A percentile compares a stretch with the other conserved stretches of the same genome.
phyloP scores from a whole-genome alignment of 1,284 basidiomycete species.

The Meira nashicola region DNA sequence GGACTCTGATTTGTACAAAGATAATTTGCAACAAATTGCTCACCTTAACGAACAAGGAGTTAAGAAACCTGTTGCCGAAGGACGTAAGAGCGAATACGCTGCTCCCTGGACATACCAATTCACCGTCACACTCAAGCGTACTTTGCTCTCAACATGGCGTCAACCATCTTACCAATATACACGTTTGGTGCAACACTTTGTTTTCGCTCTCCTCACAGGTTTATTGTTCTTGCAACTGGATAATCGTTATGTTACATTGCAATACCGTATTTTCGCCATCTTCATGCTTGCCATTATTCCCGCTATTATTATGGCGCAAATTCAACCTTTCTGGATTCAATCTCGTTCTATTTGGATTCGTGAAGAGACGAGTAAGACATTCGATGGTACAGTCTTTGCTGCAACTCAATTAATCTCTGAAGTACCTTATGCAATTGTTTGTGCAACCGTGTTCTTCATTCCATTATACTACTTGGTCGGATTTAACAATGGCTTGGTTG shows the following conservation, averaged over 20 bases:
- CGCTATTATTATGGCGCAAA: conserved; percentile 71
- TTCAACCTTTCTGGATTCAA: conserved; percentile 80
- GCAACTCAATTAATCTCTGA: conserved; percentile 51
- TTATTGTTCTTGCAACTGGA: conserved; percentile 77
- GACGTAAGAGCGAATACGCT: conserved; percentile 54
- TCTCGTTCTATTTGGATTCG: conserved; percentile 58
- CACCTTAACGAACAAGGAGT: conserved; percentile 56
- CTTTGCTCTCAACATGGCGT: conserved; percentile 58
- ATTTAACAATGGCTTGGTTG: conserved; percentile 53
- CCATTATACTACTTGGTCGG: conserved; percentile 61
- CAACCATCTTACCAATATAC: conserved; percentile 58
- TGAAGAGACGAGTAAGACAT: conserved; percentile 44
- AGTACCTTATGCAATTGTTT: conserved; percentile 67
- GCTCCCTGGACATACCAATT: conserved; percentile 76
- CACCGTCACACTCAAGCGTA: conserved; percentile 67
- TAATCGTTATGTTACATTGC: conserved; percentile 65
- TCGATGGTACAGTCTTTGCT: conserved; percentile 50
- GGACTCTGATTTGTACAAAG: conserved; percentile 50
- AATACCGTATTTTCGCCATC: conserved; percentile 77
- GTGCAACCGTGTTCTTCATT: conserved; percentile 28
- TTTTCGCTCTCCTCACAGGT: conserved; percentile 71
- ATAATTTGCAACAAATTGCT: conserved; percentile 54
- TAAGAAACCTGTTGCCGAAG: conserved; percentile 37
- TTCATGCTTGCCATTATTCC: conserved; percentile 61
- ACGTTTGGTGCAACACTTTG: conserved; percentile 62